Percentiles rank a stretch among this genome's conserved stretches.
Evolutionary conservation across 768 basidiomycete genomes (phyloP).

Genomic region (Lactarius indigo): DNA sequence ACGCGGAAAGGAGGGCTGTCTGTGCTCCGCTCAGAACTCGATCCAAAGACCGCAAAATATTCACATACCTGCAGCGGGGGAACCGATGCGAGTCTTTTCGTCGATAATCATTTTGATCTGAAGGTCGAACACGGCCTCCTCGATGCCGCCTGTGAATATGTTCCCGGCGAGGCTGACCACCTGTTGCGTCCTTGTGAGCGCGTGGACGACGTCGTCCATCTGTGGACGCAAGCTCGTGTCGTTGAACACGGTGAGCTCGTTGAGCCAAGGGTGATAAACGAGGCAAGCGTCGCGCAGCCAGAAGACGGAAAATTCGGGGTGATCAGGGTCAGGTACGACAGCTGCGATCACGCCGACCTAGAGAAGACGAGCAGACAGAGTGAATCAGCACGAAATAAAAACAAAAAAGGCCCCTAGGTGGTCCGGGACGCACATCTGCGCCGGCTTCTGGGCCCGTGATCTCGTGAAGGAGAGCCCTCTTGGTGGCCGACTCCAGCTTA

Average conservation of each 20-base stretch:
- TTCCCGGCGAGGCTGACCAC: slow-evolving; percentile 22
- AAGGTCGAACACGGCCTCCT: slow-evolving; percentile 18
- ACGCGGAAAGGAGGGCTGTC: slow-evolving; percentile 21
- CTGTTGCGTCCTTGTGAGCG: slow-evolving; percentile 14
- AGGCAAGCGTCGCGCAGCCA: slow-evolving; percentile 19
- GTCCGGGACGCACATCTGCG: slow-evolving; percentile 15
- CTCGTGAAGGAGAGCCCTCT: slow-evolving; percentile 13
- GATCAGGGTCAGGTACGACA: background rate
- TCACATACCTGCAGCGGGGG: slow-evolving; percentile 18
- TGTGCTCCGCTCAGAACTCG: background rate
- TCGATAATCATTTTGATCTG: slow-evolving; percentile 5
- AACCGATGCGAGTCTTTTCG: slow-evolving; percentile 22
- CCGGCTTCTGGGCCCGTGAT: slow-evolving; percentile 21
- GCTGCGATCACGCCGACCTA: slow-evolving; percentile 13
- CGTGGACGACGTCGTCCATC: slow-evolving; percentile 19
- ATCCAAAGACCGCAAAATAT: background rate
- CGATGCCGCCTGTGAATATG: slow-evolving; percentile 20
- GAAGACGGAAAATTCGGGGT: slow-evolving; percentile 17
- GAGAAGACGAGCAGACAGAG: background rate
- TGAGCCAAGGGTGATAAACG: slow-evolving; percentile 21
- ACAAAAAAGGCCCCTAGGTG: background rate
- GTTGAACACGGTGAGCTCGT: slow-evolving; percentile 18
- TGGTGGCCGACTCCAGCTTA: slow-evolving; percentile 11
- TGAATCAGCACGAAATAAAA: background rate
- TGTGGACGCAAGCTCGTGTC: slow-evolving; percentile 13